Conservation (phyloP, 176 grass and related monocot genomes). For the Dactylis glomerata region DNA sequence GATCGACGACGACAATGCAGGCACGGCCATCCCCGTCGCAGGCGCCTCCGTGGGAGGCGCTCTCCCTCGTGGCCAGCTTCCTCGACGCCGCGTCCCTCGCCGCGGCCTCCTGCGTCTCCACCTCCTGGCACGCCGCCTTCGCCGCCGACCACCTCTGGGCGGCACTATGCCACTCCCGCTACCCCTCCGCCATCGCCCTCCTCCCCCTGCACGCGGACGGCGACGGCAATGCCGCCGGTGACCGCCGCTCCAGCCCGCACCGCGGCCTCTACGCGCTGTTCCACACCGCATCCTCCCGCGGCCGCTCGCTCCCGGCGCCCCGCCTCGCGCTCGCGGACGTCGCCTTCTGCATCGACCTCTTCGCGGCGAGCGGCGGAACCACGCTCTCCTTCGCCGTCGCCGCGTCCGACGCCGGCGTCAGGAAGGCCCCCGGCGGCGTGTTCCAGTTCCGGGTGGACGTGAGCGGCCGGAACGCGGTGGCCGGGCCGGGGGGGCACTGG, state of each 20-base stretch:
- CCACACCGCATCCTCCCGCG: constrained; percentile 9
- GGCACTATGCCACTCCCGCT: constrained; percentile 50
- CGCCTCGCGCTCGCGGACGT: constrained; percentile 53
- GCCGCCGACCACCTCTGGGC: constrained; percentile 60
- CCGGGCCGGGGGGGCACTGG: constrained; percentile 25
- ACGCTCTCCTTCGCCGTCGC: constrained; percentile 37
- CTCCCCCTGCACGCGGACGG: background rate
- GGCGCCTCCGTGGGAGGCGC: constrained; percentile 46
- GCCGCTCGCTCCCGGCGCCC: constrained; percentile 11
- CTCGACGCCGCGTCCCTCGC: constrained; percentile 61
- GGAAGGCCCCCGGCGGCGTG: background rate
- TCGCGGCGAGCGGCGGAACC: constrained; percentile 2
- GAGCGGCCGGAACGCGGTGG: background rate
- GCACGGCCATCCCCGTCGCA: background rate
- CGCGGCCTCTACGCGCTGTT: constrained; percentile 57
- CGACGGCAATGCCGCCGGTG: too few relatives aligned
- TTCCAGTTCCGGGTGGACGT: constrained; percentile 63
- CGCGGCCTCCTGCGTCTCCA: constrained; percentile 63
- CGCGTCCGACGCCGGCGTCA: background rate
- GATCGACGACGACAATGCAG: background rate
- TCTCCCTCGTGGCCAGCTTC: constrained; percentile 37
- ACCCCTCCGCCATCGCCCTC: constrained; percentile 48
- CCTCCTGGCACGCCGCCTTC: constrained; percentile 57
- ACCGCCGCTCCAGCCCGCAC: background rate
- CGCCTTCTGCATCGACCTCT: constrained; percentile 57